These are phyloP conservation scores for Pichia sp. DNA, from an alignment of 1,139 yeast species.

Conservation along the genomic window DNA sequence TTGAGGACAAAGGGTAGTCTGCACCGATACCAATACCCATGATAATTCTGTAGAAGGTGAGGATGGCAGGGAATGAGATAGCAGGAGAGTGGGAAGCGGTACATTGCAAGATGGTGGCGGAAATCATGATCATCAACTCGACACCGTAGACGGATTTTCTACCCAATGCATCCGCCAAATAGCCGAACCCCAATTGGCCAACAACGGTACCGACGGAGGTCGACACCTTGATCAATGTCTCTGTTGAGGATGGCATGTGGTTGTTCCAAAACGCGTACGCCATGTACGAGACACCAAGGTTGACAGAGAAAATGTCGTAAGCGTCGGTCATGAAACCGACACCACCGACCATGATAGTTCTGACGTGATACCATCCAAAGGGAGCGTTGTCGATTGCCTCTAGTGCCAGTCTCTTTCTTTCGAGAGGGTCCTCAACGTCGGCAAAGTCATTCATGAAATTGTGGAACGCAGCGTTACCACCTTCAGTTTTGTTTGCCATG, in stretches of 20 bases:
- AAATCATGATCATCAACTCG: slow-evolving; percentile 78
- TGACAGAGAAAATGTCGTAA: slow-evolving; percentile 86
- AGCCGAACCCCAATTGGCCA: slow-evolving; percentile 87
- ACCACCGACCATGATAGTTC: slow-evolving; percentile 88
- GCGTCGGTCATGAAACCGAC: slow-evolving; percentile 93
- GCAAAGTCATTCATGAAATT: slow-evolving; percentile 80
- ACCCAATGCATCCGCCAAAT: slow-evolving; percentile 79
- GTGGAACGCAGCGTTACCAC: slow-evolving; percentile 91
- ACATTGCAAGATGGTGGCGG: slow-evolving; percentile 77
- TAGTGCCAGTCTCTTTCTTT: slow-evolving; percentile 83
- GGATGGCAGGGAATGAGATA: slow-evolving; percentile 64
- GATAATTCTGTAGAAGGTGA: slow-evolving; percentile 71
- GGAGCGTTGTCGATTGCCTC: slow-evolving; percentile 82
- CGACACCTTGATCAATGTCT: slow-evolving; percentile 75
- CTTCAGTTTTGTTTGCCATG: slow-evolving; percentile 41
- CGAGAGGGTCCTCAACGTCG: slow-evolving; percentile 79
- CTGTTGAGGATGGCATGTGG: slow-evolving; percentile 60
- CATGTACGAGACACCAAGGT: slow-evolving; percentile 73
- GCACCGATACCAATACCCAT: slow-evolving; percentile 99
- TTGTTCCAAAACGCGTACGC: slow-evolving; percentile 73
- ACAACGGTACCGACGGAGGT: slow-evolving; percentile 92
- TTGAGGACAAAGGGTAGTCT: slow-evolving; percentile 95
- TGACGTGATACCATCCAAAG: slow-evolving; percentile 84
- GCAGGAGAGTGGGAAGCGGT: slow-evolving; percentile 66
- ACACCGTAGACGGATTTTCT: slow-evolving; percentile 85